Base-by-base conservation (phyloP, 306 rosid species). In the Prunus armeniaca region DNA sequence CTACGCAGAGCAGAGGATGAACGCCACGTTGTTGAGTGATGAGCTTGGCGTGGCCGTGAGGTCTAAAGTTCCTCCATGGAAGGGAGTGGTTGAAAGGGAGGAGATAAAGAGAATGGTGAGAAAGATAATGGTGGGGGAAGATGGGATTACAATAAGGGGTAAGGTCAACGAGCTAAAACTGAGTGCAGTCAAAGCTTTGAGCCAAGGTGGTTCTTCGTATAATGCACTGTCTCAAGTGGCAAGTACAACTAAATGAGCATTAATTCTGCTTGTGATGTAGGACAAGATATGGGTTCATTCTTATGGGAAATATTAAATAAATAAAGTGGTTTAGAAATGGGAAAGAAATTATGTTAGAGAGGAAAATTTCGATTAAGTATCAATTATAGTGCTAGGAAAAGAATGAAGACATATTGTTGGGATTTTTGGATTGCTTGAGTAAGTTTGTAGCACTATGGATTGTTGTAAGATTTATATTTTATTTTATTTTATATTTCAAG, bases 1-100 rank as follows among this genome's bases (percentile, higher is more conserved):
- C 0, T 85, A 87, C 12, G 86, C 90, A 0, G 91, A 91, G 88
- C 90, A 91, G 78, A 79, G 70, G 65, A 80, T 91, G 89, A 91
- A 85, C 22, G 88, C 91, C 0, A 22, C 82, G 10, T 2, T 83
- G 73, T 20, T 86, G 57, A 75, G 81, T 14, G 89, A 89, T 71
- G 91, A 88, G 43, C 54, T 72, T 9, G 86, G 89, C 32, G 72
- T 72, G 57, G 83, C 80, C 2, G 63, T 80, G 20, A 12, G 63
- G 17, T 46, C 80, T 18, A 34, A 75, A 22, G 80, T 76, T 6
- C 45, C 57, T 0, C 82, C 71, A 64, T 17, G 14, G 28, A 63
- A 75, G 67, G 19, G 38, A 18, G 60, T 75, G 51, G 63, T 86
- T 14, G 73, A 64, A 9, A 73, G 85, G 65, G 91, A 86, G 28